Base-by-base conservation (phyloP, 2,329 filamentous ascomycete genomes). In the Parastagonospora nodorum region DNA sequence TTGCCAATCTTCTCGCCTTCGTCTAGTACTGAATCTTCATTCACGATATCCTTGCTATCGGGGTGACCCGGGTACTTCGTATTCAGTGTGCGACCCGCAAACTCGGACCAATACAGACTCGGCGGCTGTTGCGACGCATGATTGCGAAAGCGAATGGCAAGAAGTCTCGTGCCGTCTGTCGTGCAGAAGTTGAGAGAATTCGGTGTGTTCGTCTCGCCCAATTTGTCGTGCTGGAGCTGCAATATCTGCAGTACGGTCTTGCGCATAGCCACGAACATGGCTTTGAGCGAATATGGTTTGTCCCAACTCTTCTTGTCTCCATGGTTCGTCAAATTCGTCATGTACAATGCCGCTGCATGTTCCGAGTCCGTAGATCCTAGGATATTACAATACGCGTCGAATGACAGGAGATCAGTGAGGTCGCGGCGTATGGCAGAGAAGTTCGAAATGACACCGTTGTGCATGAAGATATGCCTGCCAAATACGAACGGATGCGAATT, bases 401-500 rank as follows among this genome's bases (percentile, higher is more conserved):
- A 75, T 33, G 71, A 74, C 53, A 84, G 69, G 5, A 77, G 64
- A 15, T 74, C 67, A 10, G 73, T 76, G 52, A 83, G 66, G 19
- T 77, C 73, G 8, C 79, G 75, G 28, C 78, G 75, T 42, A 83
- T 78, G 7, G 65, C 54, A 2, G 69, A 57, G 61, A 83, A 83
- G 53, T 77, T 67, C 9, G 75, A 74, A 30, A 82, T 74, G 12
- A 75, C 75, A 2, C 81, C 81, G 58, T 83, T 83, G 70, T 84
- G 81, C 81, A 84, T 83, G 62, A 83, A 79, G 8, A 74, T 72
- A 54, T 82, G 79, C 32, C 80, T 71, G 11, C 81, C 81, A 45
- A 83, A 83, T 28, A 78, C 73, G 62, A 83, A 84, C 5, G 81
- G 81, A 52, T 84, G 81, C 38, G 78, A 80, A 65, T 83, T 84